Base-by-base conservation (phyloP, 768 basidiomycete genomes). In the Pulveroboletus ravenelii region DNA sequence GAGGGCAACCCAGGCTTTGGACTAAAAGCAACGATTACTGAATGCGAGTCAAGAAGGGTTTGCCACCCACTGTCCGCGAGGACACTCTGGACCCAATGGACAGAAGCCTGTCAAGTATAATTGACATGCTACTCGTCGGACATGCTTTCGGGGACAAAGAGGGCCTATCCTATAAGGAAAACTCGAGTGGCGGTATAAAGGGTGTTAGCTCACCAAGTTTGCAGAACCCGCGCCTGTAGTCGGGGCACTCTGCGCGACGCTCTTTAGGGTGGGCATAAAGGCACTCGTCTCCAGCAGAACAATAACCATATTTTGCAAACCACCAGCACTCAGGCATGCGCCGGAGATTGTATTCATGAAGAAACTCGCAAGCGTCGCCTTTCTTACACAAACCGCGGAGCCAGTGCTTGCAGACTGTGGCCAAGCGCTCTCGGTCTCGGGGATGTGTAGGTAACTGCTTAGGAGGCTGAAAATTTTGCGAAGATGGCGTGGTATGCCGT, bases 251-350 rank as follows among this genome's bases (percentile, higher is more conserved):
- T 4, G 90, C 82, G 50, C 84, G 80, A 44, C 93, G 79, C 70
- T 93, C 91, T 67, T 93, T 91, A 12, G 92, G 93, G 64, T 95
- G 92, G 14, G 91, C 90, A 67, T 98, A 99, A 58, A 99, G 75
- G 67, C 96, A 99, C 69, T 98, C 95, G 59, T 95, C 93, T 50
- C 96, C 95, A 17, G 93, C 87, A 23, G 91, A 90, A 68, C 20
- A 23, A 23, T 23, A 23, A 4, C 20, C 20, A 23, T 23, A 37
- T 69, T 95, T 96, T 45, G 91, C 91, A 68, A 85, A 97, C 93
- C 93, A 98, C 87, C 93, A 96, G 63, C 96, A 98, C 67, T 97
- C 92, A 6, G 96, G 96, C 94, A 98, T 98, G 54, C 91, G 86
- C 52, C 96, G 75, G 45, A 99, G 78, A 67, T 98, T 96, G 75